Evolutionary conservation across 805 yeast genomes (phyloP).

Genomic region (Metschnikowia gruessii): DNA sequence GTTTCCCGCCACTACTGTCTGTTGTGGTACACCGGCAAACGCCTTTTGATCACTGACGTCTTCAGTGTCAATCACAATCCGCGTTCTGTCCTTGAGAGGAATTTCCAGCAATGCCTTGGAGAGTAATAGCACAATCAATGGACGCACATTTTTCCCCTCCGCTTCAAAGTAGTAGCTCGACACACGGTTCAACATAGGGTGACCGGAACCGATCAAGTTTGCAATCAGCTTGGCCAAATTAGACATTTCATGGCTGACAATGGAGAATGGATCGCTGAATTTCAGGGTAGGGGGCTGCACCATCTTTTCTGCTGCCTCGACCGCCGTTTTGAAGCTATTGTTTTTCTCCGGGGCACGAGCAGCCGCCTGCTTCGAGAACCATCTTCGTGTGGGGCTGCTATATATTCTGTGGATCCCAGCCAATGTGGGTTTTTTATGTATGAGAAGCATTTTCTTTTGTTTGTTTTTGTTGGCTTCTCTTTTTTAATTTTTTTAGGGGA

Average conservation of each 20-base stretch:
- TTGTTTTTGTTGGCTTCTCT: too few species aligned
- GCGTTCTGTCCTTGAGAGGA: conserved; percentile 63
- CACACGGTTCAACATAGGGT: conserved; percentile 87
- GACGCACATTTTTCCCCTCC: conserved; percentile 94
- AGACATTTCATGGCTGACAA: conserved; percentile 92
- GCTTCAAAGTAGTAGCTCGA: conserved; percentile 95
- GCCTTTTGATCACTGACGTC: conserved; percentile 69
- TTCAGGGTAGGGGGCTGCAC: conserved; percentile 50
- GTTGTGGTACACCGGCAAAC: conserved; percentile 54
- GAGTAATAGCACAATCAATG: conserved; percentile 78
- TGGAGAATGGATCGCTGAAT: conserved; percentile 79
- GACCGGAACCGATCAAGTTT: conserved; percentile 83
- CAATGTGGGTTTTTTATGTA: conserved; percentile 10
- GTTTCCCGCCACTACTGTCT: conserved; percentile 56
- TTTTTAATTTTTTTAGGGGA: too few species aligned
- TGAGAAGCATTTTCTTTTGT: conserved; percentile 3
- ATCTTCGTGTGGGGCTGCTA: conserved; percentile 6
- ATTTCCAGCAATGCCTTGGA: conserved; percentile 77
- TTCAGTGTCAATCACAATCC: conserved; percentile 56
- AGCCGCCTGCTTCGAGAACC: neutral
- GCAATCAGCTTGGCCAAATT: conserved; percentile 85
- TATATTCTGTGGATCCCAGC: conserved; percentile 6
- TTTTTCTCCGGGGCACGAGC: conserved; percentile 2
- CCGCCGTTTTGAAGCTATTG: conserved; percentile 47
- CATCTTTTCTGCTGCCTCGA: conserved; percentile 68